Percentiles rank a stretch among this genome's conserved stretches.
phyloP scores from a whole-genome alignment of 139 green algal genomes.

The Chlorella sp. region DNA sequence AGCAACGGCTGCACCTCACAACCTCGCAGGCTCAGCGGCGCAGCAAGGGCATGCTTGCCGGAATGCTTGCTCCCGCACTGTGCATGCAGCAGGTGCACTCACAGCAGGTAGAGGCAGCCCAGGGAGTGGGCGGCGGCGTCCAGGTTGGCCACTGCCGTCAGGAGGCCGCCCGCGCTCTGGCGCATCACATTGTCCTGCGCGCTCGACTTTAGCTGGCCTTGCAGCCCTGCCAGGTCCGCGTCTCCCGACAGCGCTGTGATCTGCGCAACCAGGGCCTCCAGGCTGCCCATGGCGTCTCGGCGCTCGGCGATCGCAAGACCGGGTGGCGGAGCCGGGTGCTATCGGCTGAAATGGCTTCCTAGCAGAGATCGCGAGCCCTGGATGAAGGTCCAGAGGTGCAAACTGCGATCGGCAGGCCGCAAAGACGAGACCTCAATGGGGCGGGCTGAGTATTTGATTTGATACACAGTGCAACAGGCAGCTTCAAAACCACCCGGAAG shows the following conservation, averaged over 20 bases:
- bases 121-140: constrained; percentile 68
- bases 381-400: too few relatives aligned
- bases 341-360: too few relatives aligned
- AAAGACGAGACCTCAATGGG: too few relatives aligned
- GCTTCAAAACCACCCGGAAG: too few relatives aligned
- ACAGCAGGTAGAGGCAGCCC: constrained; percentile 74
- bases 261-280: constrained; percentile 39
- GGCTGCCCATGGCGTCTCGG: constrained; percentile 4
- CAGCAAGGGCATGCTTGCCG: neutral
- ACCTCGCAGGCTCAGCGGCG: neutral
- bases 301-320: neutral
- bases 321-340: neutral
- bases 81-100: neutral
- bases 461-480: too few relatives aligned
- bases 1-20: neutral
- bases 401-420: too few relatives aligned
- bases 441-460: too few relatives aligned
- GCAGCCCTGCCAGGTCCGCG: constrained; percentile 22
- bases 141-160: constrained; percentile 34
- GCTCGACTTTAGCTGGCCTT: constrained; percentile 21
- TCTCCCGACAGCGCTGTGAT: constrained; percentile 29
- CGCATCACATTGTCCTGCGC: constrained; percentile 28
- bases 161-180: neutral
- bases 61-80: neutral
- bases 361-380: neutral